phyloP scores from a whole-genome alignment of 371 early-diverging fungal species.

The Scutellospora calospora region DNA sequence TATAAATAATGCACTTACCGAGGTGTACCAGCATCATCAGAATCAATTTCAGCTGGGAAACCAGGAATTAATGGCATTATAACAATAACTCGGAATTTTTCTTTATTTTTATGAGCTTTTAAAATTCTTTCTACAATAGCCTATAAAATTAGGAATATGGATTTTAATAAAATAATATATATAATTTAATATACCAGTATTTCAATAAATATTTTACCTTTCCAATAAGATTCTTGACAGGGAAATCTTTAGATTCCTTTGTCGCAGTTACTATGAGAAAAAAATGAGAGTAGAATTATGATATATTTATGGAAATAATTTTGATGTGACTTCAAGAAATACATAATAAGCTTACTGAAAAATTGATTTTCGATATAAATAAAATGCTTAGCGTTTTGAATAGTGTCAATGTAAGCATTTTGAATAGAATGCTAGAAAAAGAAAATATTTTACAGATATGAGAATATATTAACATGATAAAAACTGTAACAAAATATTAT shows the following conservation, averaged over 20 bases:
- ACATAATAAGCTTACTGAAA: conserved; percentile 68
- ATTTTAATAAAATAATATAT: conserved; percentile 60
- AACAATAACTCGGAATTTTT: conserved; percentile 84
- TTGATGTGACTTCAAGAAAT: not conserved
- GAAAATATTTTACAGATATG: not conserved
- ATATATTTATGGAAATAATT: not conserved
- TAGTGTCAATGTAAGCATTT: conserved; percentile 81
- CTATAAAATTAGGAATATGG: not conserved
- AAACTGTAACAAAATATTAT: not conserved
- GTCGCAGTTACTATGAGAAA: conserved; percentile 64
- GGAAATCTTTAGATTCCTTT: conserved; percentile 65
- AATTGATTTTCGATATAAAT: conserved; percentile 97
- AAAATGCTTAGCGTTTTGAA: conserved; percentile 79
- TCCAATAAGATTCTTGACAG: conserved; percentile 72
- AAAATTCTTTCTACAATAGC: conserved; percentile 65
- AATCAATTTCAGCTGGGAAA: conserved; percentile 73
- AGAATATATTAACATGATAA: not conserved
- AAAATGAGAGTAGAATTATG: not conserved
- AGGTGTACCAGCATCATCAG: conserved; percentile 78
- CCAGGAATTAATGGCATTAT: conserved; percentile 94
- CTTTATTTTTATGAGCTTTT: conserved; percentile 72
- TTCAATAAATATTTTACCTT: conserved; percentile 55
- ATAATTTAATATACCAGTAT: conserved; percentile 57
- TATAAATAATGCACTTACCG: conserved; percentile 76
- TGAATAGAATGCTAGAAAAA: conserved; percentile 78